Conservation (phyloP, 768 basidiomycete species). For the Russula olivacea region DNA sequence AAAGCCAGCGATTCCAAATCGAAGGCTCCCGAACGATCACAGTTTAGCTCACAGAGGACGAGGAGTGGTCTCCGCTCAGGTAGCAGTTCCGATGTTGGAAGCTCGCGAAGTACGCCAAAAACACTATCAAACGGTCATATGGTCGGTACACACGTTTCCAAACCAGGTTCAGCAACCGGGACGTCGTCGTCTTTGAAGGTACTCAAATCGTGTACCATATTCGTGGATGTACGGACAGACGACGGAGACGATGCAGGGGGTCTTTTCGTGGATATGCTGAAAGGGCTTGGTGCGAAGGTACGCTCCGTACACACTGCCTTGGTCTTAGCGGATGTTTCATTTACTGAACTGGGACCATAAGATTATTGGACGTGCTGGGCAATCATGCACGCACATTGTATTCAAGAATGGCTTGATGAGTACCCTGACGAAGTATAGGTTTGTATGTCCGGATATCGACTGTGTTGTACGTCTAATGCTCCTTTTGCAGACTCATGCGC, state of each 20-base stretch:
- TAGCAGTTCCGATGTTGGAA: constrained; percentile 13
- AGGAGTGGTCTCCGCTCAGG: constrained; percentile 23
- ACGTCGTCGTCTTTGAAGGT: constrained; percentile 40
- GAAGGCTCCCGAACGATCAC: constrained; percentile 24
- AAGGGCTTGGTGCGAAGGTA: constrained; percentile 75
- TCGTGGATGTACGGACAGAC: constrained; percentile 73
- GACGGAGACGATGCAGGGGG: constrained; percentile 77
- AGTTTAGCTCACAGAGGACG: constrained; percentile 15
- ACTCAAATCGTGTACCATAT: constrained; percentile 69
- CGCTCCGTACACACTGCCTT: constrained; percentile 25
- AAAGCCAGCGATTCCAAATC: constrained; percentile 19
- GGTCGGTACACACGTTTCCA: constrained; percentile 25
- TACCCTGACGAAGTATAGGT: constrained; percentile 71
- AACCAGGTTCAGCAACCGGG: constrained; percentile 28
- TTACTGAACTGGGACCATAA: constrained; percentile 27
- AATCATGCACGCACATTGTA: constrained; percentile 77
- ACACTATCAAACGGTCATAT: constrained; percentile 30
- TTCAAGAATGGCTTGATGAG: constrained; percentile 77
- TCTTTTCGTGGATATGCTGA: constrained; percentile 79
- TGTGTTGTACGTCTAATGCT: not conserved
- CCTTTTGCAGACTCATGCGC: constrained; percentile 44
- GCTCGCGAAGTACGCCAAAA: constrained; percentile 34
- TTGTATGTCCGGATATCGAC: constrained; percentile 23
- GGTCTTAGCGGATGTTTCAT: not conserved
- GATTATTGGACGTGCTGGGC: constrained; percentile 61